Evolutionary conservation across 352 stramenopile genomes (phyloP), one percentile per base, ranked within the genome.

Genomic region (Heterotrichella gracilis): DNA sequence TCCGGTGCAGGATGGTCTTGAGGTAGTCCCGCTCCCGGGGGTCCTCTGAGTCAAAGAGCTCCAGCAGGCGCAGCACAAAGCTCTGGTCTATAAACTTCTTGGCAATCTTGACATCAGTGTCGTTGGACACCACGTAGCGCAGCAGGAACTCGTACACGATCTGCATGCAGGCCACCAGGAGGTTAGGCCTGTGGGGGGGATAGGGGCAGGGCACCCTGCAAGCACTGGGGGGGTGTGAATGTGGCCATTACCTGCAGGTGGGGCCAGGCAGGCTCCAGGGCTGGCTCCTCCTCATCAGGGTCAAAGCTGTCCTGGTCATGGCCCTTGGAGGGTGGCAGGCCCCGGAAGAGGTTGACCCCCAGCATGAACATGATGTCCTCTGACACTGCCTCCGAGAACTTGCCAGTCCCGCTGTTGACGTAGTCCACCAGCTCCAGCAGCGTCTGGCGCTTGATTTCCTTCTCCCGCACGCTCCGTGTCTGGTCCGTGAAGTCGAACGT

Each of bases 91-190:
- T 76, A 20, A 72, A 70, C 83, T 80, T 94, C 79, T 98, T 97
- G 4, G 89, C 82, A 70, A 87, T 85, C 78, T 96, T 96, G 24
- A 89, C 88, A 72, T 94, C 94, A 24, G 97, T 90, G 78, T 96
- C 88, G n/a, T 81, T 80, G 25, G 80, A 92, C 3, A 96, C 84
- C 70, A 98, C 93, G 76, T 97, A 96, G 63, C 90, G 84, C 68
- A 98, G 79, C 73, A 98, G 94, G 74, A 98, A 95, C 76, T 98
- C 92, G 78, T 98, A 98, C 21, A 95, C 90, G 53, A n/a, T n/a
- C n/a, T n/a, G n/a, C n/a, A n/a, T n/a, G n/a, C n/a, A n/a, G n/a
- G n/a, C n/a, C n/a, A n/a, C n/a, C n/a, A n/a, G n/a, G n/a, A n/a
- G n/a, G n/a, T n/a, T n/a, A n/a, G n/a, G n/a, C n/a, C n/a, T n/a